Evolutionary conservation across 805 yeast genomes (phyloP), one percentile per base, ranked within the genome.

Genomic region (Lipomyces starkeyi): DNA sequence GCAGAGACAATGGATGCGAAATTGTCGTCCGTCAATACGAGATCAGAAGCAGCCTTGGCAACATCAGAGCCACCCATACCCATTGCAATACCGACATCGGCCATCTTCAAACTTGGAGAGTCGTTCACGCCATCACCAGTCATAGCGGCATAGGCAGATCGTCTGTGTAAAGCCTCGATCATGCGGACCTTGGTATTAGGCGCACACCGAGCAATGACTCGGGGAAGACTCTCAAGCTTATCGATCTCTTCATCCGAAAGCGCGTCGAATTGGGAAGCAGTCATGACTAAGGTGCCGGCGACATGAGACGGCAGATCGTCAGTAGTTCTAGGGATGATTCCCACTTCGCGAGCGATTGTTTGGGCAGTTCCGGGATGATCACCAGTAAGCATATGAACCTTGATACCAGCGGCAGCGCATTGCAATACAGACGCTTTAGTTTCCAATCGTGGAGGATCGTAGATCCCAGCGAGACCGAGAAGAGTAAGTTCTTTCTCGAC

Each of bases 71-170:
- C 94, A 69, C 88, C 85, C 80, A 86, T 81, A 59, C 94, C 94
- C 94, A 90, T 90, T 11, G 94, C 92, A 77, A 90, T 89, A 72
- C 94, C 94, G 65, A 90, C 91, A 78, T 90, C 93, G 2, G 94
- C 89, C 71, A 82, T 86, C 76, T 89, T 89, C 78, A 90, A 81
- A 47, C 90, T 85, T 32, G 94, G 94, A 1, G 93, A 88, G 76
- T 90, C 94, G 76, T 90, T 90, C 58, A 90, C 93, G 71, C 94
- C 94, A 77, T 90, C 94, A 70, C 92, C 92, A 35, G 92, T 88
- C 94, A 90, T 90, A 22, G 94, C 94, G 78, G 88, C 83, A 78
- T 87, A 83, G 76, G 87, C 81, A 70, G 83, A 79, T 77, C 86
- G 85, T 74, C 84, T 87, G 81, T 84, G 93, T 73, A 81, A 84